Percentiles rank a stretch among this genome's conserved stretches.
Evolutionary conservation across 495 filamentous ascomycete species (phyloP).

Genomic region (Talaromyces nanjingensis): DNA sequence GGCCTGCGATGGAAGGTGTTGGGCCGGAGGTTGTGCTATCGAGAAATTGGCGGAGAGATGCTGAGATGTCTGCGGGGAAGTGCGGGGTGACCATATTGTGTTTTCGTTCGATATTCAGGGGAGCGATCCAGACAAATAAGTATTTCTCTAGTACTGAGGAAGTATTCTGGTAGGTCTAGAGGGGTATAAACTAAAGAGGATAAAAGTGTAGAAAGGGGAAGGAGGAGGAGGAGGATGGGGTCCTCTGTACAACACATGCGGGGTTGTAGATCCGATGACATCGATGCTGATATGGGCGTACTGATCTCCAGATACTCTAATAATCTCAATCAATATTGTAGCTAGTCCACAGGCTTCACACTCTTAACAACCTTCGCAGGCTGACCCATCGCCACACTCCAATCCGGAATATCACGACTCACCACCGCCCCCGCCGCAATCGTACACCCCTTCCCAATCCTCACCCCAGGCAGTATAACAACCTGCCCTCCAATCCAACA

Average conservation of each 20-base stretch:
- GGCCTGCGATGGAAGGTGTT: conserved; percentile 1
- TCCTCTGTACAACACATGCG: not conserved
- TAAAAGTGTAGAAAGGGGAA: not conserved
- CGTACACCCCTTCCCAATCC: conserved; percentile 36
- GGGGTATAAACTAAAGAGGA: not conserved
- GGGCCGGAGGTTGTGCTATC: conserved; percentile 16
- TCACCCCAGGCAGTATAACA: conserved; percentile 39
- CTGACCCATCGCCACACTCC: conserved; percentile 31
- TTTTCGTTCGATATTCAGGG: not conserved
- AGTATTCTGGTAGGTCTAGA: not conserved
- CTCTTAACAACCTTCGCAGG: conserved; percentile 33
- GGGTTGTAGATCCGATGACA: not conserved
- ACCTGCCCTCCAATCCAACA: conserved; percentile 40
- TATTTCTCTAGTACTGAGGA: no score
- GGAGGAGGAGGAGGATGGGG: not conserved
- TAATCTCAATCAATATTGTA: no score
- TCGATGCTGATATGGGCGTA: not conserved
- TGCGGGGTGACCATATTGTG: not conserved
- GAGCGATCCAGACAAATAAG: no score
- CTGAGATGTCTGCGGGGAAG: conserved; percentile 9
- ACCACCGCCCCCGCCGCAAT: conserved; percentile 42
- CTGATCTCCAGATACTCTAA: no score
- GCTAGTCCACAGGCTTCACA: conserved; percentile 17
- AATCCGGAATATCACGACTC: conserved; percentile 29
- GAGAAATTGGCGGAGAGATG: conserved; percentile 21